Evolutionary conservation across 169 alveolate genomes (phyloP).

Genomic region (Eimeria brunetti): DNA sequence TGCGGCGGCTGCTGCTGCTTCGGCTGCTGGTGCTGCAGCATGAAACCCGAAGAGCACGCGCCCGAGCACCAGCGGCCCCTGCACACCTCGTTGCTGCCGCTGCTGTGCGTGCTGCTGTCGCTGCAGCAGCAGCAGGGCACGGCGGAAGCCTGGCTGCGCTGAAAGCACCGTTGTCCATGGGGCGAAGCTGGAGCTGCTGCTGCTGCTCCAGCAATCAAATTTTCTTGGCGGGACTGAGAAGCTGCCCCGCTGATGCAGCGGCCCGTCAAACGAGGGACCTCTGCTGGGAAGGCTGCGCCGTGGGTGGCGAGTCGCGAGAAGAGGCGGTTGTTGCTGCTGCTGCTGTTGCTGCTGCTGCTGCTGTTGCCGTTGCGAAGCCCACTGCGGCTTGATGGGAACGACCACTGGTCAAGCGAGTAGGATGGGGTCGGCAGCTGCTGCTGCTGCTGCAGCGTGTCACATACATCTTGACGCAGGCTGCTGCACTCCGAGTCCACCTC

Average conservation of each 20-base stretch:
- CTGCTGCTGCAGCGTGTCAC: conserved; percentile 36
- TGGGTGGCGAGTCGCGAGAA: conserved; percentile 46
- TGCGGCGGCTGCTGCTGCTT: conserved; percentile 13
- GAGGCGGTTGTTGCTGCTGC: conserved; percentile 47
- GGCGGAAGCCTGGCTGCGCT: not conserved
- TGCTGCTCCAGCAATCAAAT: conserved; percentile 21
- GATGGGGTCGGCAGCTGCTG: conserved; percentile 67
- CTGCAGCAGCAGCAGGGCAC: conserved; percentile 72
- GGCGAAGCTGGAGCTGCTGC: conserved; percentile 3
- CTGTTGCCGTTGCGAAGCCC: conserved; percentile 50
- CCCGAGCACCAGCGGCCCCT: conserved; percentile 60
- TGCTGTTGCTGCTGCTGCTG: conserved; percentile 6
- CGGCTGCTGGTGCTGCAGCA: conserved; percentile 36
- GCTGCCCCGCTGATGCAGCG: conserved; percentile 55
- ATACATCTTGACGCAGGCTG: conserved; percentile 67
- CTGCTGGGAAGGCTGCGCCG: conserved; percentile 74
- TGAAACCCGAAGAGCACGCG: not conserved
- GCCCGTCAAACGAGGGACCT: conserved; percentile 6
- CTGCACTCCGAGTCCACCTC: conserved; percentile 70
- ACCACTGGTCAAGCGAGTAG: conserved; percentile 63
- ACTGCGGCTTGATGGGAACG: conserved; percentile 64
- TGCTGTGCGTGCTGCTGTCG: conserved; percentile 76
- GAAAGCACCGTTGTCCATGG: conserved; percentile 29
- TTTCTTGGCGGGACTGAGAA: conserved; percentile 9
- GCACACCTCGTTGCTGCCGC: conserved; percentile 58